Base-by-base conservation (phyloP, 1,284 basidiomycete genomes). In the Trametes polyzona region DNA sequence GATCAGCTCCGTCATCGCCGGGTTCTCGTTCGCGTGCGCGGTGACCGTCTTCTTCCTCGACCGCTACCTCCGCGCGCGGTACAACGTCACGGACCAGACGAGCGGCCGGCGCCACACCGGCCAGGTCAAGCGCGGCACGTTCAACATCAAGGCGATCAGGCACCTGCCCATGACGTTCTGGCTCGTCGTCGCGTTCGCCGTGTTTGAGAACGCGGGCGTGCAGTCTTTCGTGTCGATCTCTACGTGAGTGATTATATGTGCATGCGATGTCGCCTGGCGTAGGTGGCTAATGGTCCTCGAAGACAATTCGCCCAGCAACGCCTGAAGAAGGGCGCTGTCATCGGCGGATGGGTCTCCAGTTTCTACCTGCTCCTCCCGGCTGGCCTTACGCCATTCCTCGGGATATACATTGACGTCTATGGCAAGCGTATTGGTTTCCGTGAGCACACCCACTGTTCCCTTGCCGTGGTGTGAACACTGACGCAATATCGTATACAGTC, bases 321-420 rank as follows among this genome's bases (percentile, higher is more conserved):
- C 4, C 65, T 79, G 46, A 69, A 77, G 65, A 76, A 78, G 64
- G 77, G 77, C 37, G 77, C 77, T n/a, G 74, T 79, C 49, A 72
- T 79, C 37, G 76, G 76, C 16, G 77, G 77, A 55, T 79, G 77
- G 77, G 77, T 78, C n/a, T 77, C 77, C 5, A 78, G 75, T 60
- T 76, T 79, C 67, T 79, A 78, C 65, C 67, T 79, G 36, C 68
- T 79, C 32, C 71, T 79, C 3, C 77, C 77, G 0, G 73, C 75
- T 8, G 74, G 74, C 52, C 62, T 78, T 59, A 78, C 76, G 1
- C 77, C 77, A 23, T 76, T 79, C 67, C 56, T 78, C 46, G 76
- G 77, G 16, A 71, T 78, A 52, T 76, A 76, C 61, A 76, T 79
- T 52, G 77, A 79, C 65, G 62, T 72, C 7, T 75, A 70, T 53